phyloP scores from a whole-genome alignment of 495 filamentous ascomycete genomes.

The Daldinia bambusicola region DNA sequence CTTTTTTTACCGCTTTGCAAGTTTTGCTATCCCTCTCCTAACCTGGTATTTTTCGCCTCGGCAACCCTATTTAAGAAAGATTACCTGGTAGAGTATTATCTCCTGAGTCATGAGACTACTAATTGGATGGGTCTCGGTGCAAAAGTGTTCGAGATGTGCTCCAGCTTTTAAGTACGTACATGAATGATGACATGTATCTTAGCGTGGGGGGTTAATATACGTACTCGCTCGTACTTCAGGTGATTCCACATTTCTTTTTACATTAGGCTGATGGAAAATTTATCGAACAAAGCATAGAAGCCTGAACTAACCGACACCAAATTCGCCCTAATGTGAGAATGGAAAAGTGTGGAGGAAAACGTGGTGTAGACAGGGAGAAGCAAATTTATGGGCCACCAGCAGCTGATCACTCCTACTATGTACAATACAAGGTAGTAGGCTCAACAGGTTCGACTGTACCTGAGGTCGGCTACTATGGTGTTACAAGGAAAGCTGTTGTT shows the following conservation, averaged over 20 bases:
- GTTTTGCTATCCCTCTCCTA: neutral
- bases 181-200: neutral
- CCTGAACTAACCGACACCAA: constrained; percentile 40
- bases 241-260: constrained; percentile 28
- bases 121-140: constrained; percentile 15
- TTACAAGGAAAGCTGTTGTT: neutral
- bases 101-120: constrained; percentile 3
- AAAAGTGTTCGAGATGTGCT: constrained; percentile 23
- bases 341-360: constrained; percentile 42
- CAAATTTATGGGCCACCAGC: constrained; percentile 37
- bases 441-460: constrained; percentile 18
- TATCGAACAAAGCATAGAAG: constrained; percentile 42
- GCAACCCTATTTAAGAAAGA: neutral
- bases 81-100: neutral
- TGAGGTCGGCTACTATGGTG: constrained; percentile 19
- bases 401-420: constrained; percentile 42
- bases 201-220: constrained; percentile 4
- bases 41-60: neutral
- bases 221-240: neutral
- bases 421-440: too few relatives aligned
- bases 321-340: constrained; percentile 31
- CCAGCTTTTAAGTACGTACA: neutral
- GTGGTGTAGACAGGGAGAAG: constrained; percentile 31
- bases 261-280: constrained; percentile 45
- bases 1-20: neutral